Percentiles rank a stretch among this genome's conserved stretches.
These are phyloP conservation scores for Leccinum rimulosum DNA, from an alignment of 768 basidiomycete species.

Conservation along the genomic window DNA sequence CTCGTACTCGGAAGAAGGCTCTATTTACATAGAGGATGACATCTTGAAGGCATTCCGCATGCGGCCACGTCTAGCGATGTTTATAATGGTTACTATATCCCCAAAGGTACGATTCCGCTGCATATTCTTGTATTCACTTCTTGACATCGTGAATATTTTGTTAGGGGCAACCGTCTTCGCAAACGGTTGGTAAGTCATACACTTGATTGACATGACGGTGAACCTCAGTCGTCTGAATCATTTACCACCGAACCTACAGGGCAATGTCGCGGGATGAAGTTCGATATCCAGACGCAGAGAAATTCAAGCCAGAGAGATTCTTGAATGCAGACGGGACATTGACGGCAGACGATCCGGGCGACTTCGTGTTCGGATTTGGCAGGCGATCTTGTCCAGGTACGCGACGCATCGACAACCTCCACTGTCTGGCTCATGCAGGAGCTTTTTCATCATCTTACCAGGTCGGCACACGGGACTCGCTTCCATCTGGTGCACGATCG, in stretches of 20 bases:
- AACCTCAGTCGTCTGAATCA: too few relatives aligned
- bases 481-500: too few relatives aligned
- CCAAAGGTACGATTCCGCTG: conserved; percentile 34
- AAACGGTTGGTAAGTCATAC: conserved; percentile 1
- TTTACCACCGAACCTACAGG: not conserved
- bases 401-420: too few relatives aligned
- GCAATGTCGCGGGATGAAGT: not conserved
- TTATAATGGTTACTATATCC: conserved; percentile 47
- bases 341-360: too few relatives aligned
- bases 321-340: not conserved
- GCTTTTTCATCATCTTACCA: too few relatives aligned
- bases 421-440: too few relatives aligned
- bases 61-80: conserved; percentile 35
- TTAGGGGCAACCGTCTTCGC: not conserved
- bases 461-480: too few relatives aligned
- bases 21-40: not conserved
- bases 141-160: not conserved
- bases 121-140: not conserved
- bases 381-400: too few relatives aligned
- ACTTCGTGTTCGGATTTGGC: too few relatives aligned
- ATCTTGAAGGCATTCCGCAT: conserved; percentile 20
- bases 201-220: not conserved
- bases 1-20: not conserved
- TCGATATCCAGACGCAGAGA: conserved; percentile 5
- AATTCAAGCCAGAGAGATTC: conserved; percentile 11